A percentile compares a stretch with the other conserved stretches of the same genome.
phyloP scores from a whole-genome alignment of 495 filamentous ascomycete genomes.

The Aspergillus steynii region DNA sequence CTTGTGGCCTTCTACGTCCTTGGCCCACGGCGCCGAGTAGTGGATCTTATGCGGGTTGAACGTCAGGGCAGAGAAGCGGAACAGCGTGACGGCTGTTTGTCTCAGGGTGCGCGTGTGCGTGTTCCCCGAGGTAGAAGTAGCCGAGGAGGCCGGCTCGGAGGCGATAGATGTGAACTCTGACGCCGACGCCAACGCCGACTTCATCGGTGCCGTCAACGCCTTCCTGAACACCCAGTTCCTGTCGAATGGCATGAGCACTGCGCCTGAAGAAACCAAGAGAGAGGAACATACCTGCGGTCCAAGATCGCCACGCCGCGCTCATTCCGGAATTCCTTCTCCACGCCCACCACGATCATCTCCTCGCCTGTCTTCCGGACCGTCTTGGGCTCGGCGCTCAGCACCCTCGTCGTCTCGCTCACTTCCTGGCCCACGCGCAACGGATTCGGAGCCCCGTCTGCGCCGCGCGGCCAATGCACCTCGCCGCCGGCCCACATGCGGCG shows the following conservation, averaged over 20 bases:
- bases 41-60: slow-evolving; percentile 76
- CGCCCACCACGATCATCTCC: slow-evolving; percentile 65
- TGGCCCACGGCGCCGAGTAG: slow-evolving; percentile 61
- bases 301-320: slow-evolving; percentile 50
- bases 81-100: slow-evolving; percentile 59
- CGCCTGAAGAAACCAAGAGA: not conserved
- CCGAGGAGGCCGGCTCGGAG: slow-evolving; percentile 22
- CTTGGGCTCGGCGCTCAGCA: slow-evolving; percentile 54
- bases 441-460: slow-evolving; percentile 34
- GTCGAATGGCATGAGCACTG: not conserved
- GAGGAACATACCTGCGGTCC: slow-evolving; percentile 48
- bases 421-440: slow-evolving; percentile 52
- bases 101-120: slow-evolving; percentile 45
- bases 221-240: slow-evolving; percentile 64
- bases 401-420: slow-evolving; percentile 57
- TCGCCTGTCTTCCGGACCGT: slow-evolving; percentile 52
- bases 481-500: slow-evolving; percentile 84
- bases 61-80: slow-evolving; percentile 71
- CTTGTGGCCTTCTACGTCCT: slow-evolving; percentile 58
- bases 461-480: slow-evolving; percentile 51
- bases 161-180: slow-evolving; percentile 17
- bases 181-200: slow-evolving; percentile 8
- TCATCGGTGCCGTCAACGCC: slow-evolving; percentile 31
- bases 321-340: slow-evolving; percentile 60
- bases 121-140: slow-evolving; percentile 26